These are phyloP conservation scores for Grosmannia serpens DNA, from an alignment of 2,329 filamentous ascomycete genomes.

Conservation along the genomic window DNA sequence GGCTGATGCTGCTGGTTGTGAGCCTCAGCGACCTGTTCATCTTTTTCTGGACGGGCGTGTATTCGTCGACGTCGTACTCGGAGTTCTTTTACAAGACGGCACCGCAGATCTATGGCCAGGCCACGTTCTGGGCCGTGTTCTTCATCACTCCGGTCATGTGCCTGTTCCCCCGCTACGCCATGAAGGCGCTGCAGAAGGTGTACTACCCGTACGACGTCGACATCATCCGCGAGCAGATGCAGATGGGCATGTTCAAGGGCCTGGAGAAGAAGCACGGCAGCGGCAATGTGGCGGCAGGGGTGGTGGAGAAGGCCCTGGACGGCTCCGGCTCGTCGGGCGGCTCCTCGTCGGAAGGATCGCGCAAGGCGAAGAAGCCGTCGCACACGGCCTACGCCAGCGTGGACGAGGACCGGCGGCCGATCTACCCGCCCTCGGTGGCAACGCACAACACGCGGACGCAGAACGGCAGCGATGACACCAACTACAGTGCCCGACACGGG, in stretches of 20 bases:
- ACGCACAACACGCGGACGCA: slow-evolving; percentile 76
- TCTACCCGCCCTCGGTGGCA: slow-evolving; percentile 84
- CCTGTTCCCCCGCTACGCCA: slow-evolving; percentile 73
- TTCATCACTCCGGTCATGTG: slow-evolving; percentile 71
- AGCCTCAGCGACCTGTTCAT: slow-evolving; percentile 73
- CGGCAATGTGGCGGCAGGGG: slow-evolving; percentile 17
- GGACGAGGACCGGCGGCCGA: slow-evolving; percentile 81
- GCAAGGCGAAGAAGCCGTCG: slow-evolving; percentile 36
- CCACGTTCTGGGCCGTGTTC: slow-evolving; percentile 80
- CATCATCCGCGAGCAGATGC: slow-evolving; percentile 87
- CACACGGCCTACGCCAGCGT: slow-evolving; percentile 51
- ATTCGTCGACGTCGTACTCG: slow-evolving; percentile 42
- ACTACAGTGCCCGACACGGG: slow-evolving; percentile 37
- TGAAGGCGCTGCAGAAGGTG: slow-evolving; percentile 86
- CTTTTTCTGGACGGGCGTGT: slow-evolving; percentile 93
- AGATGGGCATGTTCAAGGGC: slow-evolving; percentile 69
- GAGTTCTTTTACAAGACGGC: slow-evolving; percentile 63
- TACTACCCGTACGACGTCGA: slow-evolving; percentile 90
- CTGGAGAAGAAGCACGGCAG: slow-evolving; percentile 30
- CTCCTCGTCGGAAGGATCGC: slow-evolving; percentile 42
- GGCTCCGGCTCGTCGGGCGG: slow-evolving; percentile 6
- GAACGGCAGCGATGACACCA: slow-evolving; percentile 88
- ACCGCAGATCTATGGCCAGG: slow-evolving; percentile 64
- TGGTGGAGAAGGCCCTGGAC: slow-evolving; percentile 35
- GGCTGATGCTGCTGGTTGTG: slow-evolving; percentile 80